These are phyloP conservation scores for Alternaria longipes DNA, from an alignment of 2,329 filamentous ascomycete genomes.

Conservation along the genomic window DNA sequence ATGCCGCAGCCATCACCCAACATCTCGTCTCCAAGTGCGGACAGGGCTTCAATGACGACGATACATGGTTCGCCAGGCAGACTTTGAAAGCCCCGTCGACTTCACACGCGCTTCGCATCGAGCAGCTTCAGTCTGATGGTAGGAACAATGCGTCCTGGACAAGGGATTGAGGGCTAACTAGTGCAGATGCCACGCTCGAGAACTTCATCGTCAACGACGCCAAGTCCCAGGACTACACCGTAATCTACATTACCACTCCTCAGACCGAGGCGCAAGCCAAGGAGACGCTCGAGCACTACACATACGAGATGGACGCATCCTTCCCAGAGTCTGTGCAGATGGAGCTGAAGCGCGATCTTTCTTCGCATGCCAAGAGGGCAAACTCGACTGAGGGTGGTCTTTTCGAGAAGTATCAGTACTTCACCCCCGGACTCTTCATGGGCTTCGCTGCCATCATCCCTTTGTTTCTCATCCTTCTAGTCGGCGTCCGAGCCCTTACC, in stretches of 20 bases:
- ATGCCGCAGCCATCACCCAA: conserved; percentile 54
- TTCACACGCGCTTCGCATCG: conserved; percentile 22
- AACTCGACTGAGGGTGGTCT: conserved; percentile 55
- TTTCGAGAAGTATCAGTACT: conserved; percentile 95
- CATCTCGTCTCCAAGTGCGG: conserved; percentile 60
- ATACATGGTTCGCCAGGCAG: conserved; percentile 17
- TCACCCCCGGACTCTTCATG: conserved; percentile 93
- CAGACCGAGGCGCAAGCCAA: conserved; percentile 44
- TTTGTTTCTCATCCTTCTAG: conserved; percentile 78
- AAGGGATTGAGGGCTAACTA: conserved; percentile 11
- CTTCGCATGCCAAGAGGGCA: conserved; percentile 39
- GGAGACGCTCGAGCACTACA: conserved; percentile 28
- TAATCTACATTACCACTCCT: conserved; percentile 77
- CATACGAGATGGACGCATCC: conserved; percentile 71
- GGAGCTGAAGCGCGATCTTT: conserved; percentile 75
- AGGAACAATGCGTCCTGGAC: neutral
- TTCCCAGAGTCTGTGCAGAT: conserved; percentile 71
- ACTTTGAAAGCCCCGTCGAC: conserved; percentile 27
- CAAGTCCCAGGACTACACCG: conserved; percentile 68
- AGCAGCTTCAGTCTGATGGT: conserved; percentile 34
- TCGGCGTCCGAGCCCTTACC: conserved; percentile 77
- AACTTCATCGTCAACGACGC: conserved; percentile 51
- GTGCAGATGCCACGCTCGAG: conserved; percentile 35
- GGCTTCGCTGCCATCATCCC: conserved; percentile 75
- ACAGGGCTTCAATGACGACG: conserved; percentile 43